A percentile compares a stretch with the other conserved stretches of the same genome.
phyloP scores from a whole-genome alignment of 176 grass and related monocot genomes.

The Musa schizocarpa region DNA sequence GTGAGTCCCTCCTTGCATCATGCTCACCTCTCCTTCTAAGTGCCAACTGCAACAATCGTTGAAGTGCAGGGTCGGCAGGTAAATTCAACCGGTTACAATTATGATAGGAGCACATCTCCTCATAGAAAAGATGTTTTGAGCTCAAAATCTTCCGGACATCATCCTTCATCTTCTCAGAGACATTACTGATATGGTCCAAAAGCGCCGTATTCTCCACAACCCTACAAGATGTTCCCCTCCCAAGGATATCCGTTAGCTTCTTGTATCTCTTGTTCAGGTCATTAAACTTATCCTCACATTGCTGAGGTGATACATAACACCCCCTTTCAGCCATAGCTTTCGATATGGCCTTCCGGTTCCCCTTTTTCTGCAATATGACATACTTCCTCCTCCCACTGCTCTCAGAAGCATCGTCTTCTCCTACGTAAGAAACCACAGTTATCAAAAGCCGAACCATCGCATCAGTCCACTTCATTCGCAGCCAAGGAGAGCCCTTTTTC shows the following conservation, averaged over 20 bases:
- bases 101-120: constrained; percentile 71
- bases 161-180: constrained; percentile 50
- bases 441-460: constrained; percentile 56
- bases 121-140: constrained; percentile 66
- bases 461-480: constrained; percentile 63
- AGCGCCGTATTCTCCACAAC: constrained; percentile 48
- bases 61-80: constrained; percentile 44
- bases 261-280: constrained; percentile 77
- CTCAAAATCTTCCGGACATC: constrained; percentile 47
- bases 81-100: constrained; percentile 40
- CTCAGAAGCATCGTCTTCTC: constrained; percentile 38
- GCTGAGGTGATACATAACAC: constrained; percentile 51
- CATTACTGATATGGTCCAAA: constrained; percentile 30
- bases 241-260: constrained; percentile 53
- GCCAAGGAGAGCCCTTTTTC: constrained; percentile 44
- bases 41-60: constrained; percentile 37
- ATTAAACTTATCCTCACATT: constrained; percentile 74
- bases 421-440: constrained; percentile 35
- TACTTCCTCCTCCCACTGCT: constrained; percentile 33
- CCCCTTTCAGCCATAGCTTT: constrained; percentile 45
- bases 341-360: constrained; percentile 66
- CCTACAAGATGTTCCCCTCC: constrained; percentile 46
- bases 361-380: constrained; percentile 50
- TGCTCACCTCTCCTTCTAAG: constrained; percentile 48
- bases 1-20: constrained; percentile 20